These are phyloP conservation scores for Phytophthora tentaculata DNA, from an alignment of 352 stramenopile genomes.

Conservation along the genomic window DNA sequence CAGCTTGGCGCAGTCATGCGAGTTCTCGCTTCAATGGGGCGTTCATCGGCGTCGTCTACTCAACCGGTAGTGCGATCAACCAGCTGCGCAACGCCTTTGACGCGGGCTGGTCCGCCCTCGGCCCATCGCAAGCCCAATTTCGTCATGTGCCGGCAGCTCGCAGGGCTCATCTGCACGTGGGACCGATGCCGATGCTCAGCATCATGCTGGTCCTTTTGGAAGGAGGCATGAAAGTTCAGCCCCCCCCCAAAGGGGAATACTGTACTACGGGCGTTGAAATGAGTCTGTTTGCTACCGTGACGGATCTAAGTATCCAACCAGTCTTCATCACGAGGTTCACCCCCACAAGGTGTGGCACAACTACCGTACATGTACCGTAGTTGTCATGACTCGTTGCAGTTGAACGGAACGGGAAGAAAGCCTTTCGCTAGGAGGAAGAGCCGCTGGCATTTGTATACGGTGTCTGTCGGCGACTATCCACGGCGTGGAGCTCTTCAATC, in stretches of 20 bases:
- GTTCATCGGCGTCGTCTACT: slow-evolving; percentile 3
- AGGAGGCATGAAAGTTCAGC: not conserved
- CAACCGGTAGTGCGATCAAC: slow-evolving; percentile 1
- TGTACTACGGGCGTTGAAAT: too few species aligned
- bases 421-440: slow-evolving; percentile 22
- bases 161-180: slow-evolving; percentile 34
- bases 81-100: not conserved
- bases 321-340: not conserved
- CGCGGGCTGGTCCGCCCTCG: slow-evolving; percentile 25
- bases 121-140: slow-evolving; percentile 17
- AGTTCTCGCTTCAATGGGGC: not conserved
- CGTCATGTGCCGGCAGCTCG: slow-evolving; percentile 5
- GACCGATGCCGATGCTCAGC: too few species aligned
- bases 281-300: not conserved
- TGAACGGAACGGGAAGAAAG: not conserved
- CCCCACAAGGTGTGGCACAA: too few species aligned
- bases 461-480: slow-evolving; percentile 28
- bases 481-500: slow-evolving; percentile 12
- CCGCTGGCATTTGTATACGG: slow-evolving; percentile 8
- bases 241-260: too few species aligned
- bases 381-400: not conserved
- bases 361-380: too few species aligned
- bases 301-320: not conserved
- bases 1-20: not conserved
- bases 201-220: not conserved